Percentiles rank a stretch among this genome's conserved stretches.
phyloP scores from a whole-genome alignment of 2,329 filamentous ascomycete species.

The Aspergillus chevalieri region DNA sequence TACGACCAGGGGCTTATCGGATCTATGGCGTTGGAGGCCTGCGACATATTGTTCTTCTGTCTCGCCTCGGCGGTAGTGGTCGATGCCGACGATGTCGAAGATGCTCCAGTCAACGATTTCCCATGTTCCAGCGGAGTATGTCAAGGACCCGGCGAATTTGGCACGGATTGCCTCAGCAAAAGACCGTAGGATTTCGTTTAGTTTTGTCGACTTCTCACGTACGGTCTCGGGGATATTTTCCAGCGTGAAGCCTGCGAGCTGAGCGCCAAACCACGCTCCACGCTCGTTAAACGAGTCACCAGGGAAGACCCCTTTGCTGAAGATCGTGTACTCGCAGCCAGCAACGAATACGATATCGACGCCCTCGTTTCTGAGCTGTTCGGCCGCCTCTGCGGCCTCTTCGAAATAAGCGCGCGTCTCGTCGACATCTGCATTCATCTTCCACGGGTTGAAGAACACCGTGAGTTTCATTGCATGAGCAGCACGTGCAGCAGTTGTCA shows the following conservation, averaged over 20 bases:
- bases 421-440: slow-evolving; percentile 7
- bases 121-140: slow-evolving; percentile 12
- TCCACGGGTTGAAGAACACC: slow-evolving; percentile 12
- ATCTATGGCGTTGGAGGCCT: slow-evolving; percentile 3
- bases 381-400: slow-evolving; percentile 4
- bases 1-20: slow-evolving; percentile 9
- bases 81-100: slow-evolving; percentile 11
- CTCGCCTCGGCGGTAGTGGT: slow-evolving; percentile 11
- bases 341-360: slow-evolving; percentile 7
- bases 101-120: slow-evolving; percentile 12
- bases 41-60: slow-evolving; percentile 7
- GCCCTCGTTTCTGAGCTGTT: slow-evolving; percentile 4
- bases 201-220: slow-evolving; percentile 5
- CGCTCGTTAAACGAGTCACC: slow-evolving; percentile 8
- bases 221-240: slow-evolving; percentile 2
- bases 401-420: slow-evolving; percentile 5
- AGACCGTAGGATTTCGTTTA: slow-evolving; percentile 6
- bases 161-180: slow-evolving; percentile 3
- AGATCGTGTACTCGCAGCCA: slow-evolving; percentile 11
- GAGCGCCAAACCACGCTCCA: slow-evolving; percentile 5
- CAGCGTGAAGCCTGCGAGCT: slow-evolving; percentile 2
- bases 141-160: slow-evolving; percentile 2
- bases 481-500: slow-evolving; percentile 3
- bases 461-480: slow-evolving; percentile 5
- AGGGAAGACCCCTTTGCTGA: slow-evolving; percentile 8